A percentile compares a stretch with the other conserved stretches of the same genome.
Evolutionary conservation across 2,329 filamentous ascomycete genomes (phyloP).

Genomic region (Penicillium sp.): DNA sequence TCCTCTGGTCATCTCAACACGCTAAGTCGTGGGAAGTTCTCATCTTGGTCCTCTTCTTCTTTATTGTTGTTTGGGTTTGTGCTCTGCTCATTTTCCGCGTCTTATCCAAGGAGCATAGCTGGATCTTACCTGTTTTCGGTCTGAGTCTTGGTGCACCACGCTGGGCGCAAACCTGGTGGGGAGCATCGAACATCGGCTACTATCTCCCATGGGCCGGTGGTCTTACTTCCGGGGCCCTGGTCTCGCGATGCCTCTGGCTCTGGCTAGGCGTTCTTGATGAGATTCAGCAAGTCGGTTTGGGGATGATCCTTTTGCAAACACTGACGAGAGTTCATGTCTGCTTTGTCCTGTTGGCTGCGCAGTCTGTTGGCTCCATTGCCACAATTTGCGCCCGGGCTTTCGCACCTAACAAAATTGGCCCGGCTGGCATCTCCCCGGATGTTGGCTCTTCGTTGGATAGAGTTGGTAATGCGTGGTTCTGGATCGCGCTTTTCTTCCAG

Average conservation of each 20-base stretch:
- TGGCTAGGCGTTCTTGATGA: slow-evolving; percentile 66
- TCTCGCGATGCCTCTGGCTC: slow-evolving; percentile 51
- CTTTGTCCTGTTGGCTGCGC: slow-evolving; percentile 58
- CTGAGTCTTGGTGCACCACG: slow-evolving; percentile 63
- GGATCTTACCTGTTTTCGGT: slow-evolving; percentile 66
- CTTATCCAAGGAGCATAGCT: slow-evolving; percentile 59
- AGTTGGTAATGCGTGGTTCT: background rate
- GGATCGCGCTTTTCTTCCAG: background rate
- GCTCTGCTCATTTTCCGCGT: slow-evolving; percentile 47
- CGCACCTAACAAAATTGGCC: slow-evolving; percentile 59
- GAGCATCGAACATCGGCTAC: slow-evolving; percentile 56
- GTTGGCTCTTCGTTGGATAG: background rate
- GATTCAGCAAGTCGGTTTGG: slow-evolving; percentile 64
- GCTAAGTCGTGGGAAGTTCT: slow-evolving; percentile 52
- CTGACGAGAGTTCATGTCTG: slow-evolving; percentile 63
- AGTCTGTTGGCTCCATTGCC: slow-evolving; percentile 60
- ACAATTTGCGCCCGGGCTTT: slow-evolving; percentile 62
- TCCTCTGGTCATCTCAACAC: background rate
- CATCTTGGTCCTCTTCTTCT: slow-evolving; percentile 49
- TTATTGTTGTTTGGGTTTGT: slow-evolving; percentile 60
- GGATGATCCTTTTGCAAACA: slow-evolving; percentile 66
- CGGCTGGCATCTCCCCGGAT: slow-evolving; percentile 59
- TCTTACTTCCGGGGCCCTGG: slow-evolving; percentile 37
- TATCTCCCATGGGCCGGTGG: slow-evolving; percentile 60
- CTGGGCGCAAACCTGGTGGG: slow-evolving; percentile 68